Percentiles rank a stretch among this genome's conserved stretches.
Evolutionary conservation across 768 basidiomycete species (phyloP).

Genomic region (Mycena galopus): DNA sequence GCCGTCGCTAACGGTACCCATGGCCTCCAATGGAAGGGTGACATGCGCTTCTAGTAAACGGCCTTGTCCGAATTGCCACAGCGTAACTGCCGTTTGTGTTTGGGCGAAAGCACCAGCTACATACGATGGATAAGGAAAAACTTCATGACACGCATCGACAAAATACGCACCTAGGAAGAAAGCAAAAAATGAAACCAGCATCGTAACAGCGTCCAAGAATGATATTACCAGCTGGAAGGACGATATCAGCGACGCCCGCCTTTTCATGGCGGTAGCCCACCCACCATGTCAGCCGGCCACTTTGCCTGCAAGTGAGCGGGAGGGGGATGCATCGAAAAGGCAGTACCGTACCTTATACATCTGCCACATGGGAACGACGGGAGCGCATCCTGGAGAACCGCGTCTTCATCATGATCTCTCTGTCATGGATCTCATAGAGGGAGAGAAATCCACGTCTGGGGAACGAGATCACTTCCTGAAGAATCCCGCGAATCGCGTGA

Average conservation of each 20-base stretch:
- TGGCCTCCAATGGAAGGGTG: slow-evolving; percentile 11
- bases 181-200: not conserved
- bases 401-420: not conserved
- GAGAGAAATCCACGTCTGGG: no score
- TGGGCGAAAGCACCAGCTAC: slow-evolving; percentile 2
- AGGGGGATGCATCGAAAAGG: not conserved
- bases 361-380: not conserved
- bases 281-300: slow-evolving; percentile 1
- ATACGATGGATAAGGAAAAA: not conserved
- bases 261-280: no score
- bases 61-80: slow-evolving; percentile 17
- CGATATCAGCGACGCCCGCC: not conserved
- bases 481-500: no score
- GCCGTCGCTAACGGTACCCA: slow-evolving; percentile 8
- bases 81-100: slow-evolving; percentile 1
- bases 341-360: not conserved
- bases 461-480: no score
- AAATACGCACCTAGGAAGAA: not conserved
- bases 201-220: not conserved
- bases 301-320: slow-evolving; percentile 1
- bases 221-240: not conserved
- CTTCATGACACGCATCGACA: not conserved
- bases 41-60: not conserved
- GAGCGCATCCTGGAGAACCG: not conserved
- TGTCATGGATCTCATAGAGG: no score